Evolutionary conservation across 345 rosid genomes (phyloP), one percentile per base, ranked within the genome.

Genomic region (Hibiscus mutabilis): DNA sequence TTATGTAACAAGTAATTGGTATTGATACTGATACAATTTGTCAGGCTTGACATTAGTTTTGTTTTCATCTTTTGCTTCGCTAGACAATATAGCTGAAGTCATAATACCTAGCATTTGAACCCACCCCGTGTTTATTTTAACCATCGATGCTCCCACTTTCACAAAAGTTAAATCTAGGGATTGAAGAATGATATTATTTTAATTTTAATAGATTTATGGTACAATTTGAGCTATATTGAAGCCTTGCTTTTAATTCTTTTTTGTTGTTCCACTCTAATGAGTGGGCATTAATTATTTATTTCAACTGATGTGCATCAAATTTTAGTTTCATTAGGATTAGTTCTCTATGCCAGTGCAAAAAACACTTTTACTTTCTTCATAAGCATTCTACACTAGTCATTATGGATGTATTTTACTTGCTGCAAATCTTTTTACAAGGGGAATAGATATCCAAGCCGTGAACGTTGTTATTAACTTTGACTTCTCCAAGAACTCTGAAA

Each of bases 371-470:
- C 55, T 42, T 13, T 56, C 12, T 59, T 59, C n/a, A 2, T 58
- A 58, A 18, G 65, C 15, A 37, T 55, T 66, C 2, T 47, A 33
- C 21, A 69, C 19, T 16, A 13, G 58, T 21, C 35, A 18, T 76
- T 2, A 12, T 25, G 11, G 53, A 66, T 22, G 52, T 73, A 15
- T 15, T 12, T 66, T 75, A 51, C 42, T 67, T 76, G 73, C 53
- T 80, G 86, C 93, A 92, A 97, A 96, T 86, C 83, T 96, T 33
- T 96, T 96, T 79, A 96, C 99, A 14, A 89, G 99, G 77, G 99
- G 99, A 56, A 96, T 96, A 77, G 99, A 96, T 85, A 96, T 96
- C 76, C 99, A 96, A 85, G 99, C 99, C 11, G 99, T 96, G 69
- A 96, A 96, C 78, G 99, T 96, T 69, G 98, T 96, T 71, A 92